A percentile compares a stretch with the other conserved stretches of the same genome.
Evolutionary conservation across 805 yeast genomes (phyloP).

Genomic region (Zygoascus ofunaensis): DNA sequence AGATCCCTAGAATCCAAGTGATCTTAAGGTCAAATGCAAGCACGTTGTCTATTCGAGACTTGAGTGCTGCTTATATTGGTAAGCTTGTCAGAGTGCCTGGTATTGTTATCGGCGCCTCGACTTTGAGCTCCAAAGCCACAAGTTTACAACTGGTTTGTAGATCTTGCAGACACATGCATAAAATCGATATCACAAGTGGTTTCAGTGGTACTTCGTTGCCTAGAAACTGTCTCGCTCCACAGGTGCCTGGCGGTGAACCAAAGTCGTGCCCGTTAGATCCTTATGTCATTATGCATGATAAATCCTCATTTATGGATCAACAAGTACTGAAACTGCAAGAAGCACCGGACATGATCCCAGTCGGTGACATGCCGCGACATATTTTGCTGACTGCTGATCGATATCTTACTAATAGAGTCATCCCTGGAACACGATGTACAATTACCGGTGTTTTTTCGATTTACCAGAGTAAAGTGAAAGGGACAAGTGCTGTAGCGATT

Average conservation of each 20-base stretch:
- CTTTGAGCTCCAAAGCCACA: conserved; percentile 80
- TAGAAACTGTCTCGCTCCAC: conserved; percentile 49
- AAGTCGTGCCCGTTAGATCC: conserved; percentile 86
- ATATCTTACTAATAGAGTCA: conserved; percentile 76
- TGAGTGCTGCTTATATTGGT: conserved; percentile 81
- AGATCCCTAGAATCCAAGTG: conserved; percentile 76
- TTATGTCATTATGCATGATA: conserved; percentile 85
- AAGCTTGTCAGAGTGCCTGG: conserved; percentile 89
- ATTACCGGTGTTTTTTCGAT: conserved; percentile 89
- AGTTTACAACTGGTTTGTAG: conserved; percentile 77
- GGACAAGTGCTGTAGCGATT: conserved; percentile 63
- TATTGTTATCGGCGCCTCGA: conserved; percentile 84
- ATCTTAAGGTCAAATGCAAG: conserved; percentile 65
- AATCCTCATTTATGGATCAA: conserved; percentile 88
- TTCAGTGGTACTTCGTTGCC: conserved; percentile 68
- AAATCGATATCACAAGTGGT: conserved; percentile 52
- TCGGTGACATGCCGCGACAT: conserved; percentile 98
- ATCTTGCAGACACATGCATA: conserved; percentile 72
- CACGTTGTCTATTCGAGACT: conserved; percentile 63
- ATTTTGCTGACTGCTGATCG: conserved; percentile 81
- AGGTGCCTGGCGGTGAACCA: conserved; percentile 36
- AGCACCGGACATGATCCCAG: conserved; percentile 97
- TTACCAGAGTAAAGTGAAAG: conserved; percentile 55
- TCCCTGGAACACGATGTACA: conserved; percentile 93
- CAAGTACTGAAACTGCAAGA: conserved; percentile 91